These are phyloP conservation scores for Aspergillus awamori DNA, from an alignment of 2,329 filamentous ascomycete species.

Conservation along the genomic window DNA sequence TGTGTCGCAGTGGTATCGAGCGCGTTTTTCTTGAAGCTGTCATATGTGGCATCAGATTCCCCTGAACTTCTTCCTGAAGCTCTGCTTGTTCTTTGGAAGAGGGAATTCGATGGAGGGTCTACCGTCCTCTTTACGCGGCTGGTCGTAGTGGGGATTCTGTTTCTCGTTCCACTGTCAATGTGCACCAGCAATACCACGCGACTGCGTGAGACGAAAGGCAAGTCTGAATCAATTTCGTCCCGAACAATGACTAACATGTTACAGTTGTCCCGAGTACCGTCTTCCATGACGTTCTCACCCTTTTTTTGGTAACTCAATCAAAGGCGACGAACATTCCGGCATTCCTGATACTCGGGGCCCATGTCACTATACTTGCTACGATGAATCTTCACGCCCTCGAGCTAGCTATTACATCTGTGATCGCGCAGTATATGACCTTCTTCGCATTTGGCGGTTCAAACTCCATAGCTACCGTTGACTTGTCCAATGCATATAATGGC, in stretches of 20 bases:
- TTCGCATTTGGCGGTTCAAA: slow-evolving; percentile 92
- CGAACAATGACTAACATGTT: slow-evolving; percentile 14
- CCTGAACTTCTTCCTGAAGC: slow-evolving; percentile 69
- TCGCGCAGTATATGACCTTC: slow-evolving; percentile 81
- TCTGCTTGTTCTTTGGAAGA: slow-evolving; percentile 39
- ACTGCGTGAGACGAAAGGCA: slow-evolving; percentile 18
- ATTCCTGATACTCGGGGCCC: slow-evolving; percentile 72
- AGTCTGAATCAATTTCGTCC: slow-evolving; percentile 13
- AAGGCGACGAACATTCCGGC: slow-evolving; percentile 83
- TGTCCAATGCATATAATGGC: slow-evolving; percentile 95
- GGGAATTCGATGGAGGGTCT: slow-evolving; percentile 42
- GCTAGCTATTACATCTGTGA: slow-evolving; percentile 69
- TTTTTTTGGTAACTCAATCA: slow-evolving; percentile 86
- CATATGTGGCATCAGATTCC: slow-evolving; percentile 83
- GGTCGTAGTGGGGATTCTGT: slow-evolving; percentile 51
- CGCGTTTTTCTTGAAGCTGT: slow-evolving; percentile 83
- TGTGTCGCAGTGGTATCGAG: slow-evolving; percentile 52
- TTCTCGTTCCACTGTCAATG: slow-evolving; percentile 35
- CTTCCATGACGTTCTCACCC: slow-evolving; percentile 68
- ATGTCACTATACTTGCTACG: slow-evolving; percentile 57
- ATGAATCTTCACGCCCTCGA: slow-evolving; percentile 53
- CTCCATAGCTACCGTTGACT: slow-evolving; percentile 90
- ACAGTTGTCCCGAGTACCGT: slow-evolving; percentile 25
- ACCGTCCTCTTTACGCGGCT: slow-evolving; percentile 55
- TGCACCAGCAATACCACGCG: slow-evolving; percentile 18